Evolutionary conservation across 2,329 filamentous ascomycete genomes (phyloP).

Genomic region (Trichoderma harzianum): DNA sequence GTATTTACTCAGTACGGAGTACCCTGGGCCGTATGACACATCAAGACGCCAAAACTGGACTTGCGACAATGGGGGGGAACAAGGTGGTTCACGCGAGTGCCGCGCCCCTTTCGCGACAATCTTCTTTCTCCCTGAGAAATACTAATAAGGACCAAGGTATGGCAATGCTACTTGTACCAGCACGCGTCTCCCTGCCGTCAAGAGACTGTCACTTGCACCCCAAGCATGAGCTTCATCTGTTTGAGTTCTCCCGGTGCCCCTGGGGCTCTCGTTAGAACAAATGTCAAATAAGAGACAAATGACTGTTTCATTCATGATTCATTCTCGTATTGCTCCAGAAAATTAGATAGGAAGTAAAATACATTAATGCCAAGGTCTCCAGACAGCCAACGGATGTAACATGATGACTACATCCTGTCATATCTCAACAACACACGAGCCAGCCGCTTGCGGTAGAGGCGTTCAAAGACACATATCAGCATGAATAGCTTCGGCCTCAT

Average conservation of each 20-base stretch:
- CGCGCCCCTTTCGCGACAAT: background rate
- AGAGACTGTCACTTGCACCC: background rate
- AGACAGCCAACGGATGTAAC: background rate
- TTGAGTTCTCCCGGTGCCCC: background rate
- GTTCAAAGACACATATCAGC: background rate
- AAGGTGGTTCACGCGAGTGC: background rate
- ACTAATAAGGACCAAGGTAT: background rate
- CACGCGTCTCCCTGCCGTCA: background rate
- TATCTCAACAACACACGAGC: background rate
- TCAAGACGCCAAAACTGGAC: background rate
- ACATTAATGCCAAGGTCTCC: background rate
- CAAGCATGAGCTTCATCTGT: background rate
- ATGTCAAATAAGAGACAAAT: background rate
- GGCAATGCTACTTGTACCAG: background rate
- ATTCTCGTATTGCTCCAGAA: background rate
- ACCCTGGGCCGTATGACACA: background rate
- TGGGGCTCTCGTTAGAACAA: background rate
- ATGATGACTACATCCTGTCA: background rate
- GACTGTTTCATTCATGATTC: background rate
- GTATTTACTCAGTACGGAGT: background rate
- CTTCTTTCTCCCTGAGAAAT: background rate
- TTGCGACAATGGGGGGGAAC: background rate
- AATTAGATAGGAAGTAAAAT: background rate
- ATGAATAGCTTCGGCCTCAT: conserved; percentile 1
- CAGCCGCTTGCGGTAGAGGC: background rate